Evolutionary conservation across 2,329 filamentous ascomycete species (phyloP), one percentile per base, ranked within the genome.

Genomic region (Pseudogymnoascus pannorum): DNA sequence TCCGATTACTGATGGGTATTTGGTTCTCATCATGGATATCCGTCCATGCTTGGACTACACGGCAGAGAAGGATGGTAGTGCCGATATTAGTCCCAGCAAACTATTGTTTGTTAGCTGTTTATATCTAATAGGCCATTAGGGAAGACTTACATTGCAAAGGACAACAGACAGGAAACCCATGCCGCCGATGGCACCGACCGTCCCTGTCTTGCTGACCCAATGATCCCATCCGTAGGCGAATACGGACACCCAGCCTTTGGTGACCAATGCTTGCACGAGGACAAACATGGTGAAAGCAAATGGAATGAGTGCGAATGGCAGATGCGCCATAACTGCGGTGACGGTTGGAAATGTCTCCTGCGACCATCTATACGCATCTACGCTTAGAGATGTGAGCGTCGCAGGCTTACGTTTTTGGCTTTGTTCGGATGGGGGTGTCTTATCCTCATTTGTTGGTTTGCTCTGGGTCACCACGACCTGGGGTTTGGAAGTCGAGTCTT

Each of bases 81-180:
- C 88, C 87, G 59, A 91, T 91, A 65, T 91, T 91, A 1, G 88
- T 91, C 16, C 88, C 88, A 0, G 88, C 86, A 66, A 90, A 91
- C 86, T 90, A 64, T 24, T 22, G 6, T 48, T 40, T 20, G 8
- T 71, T 61, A 70, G 62, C 51, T 61, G 26, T 57, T n/a, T 38
- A 18, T 31, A 18, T 12, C 1, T 29, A 14, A 11, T 11, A 42
- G 29, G 58, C 11, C 22, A 22, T 26, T 54, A 42, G 31, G 8
- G 48, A 9, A 58, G 57, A 79, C 86, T 78, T 71, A 89, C 87
- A 64, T 91, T 91, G 74, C 86, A 89, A 0, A 91, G 72, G 9
- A 90, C 78, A 0, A 88, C 86, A 0, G 86, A 87, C 0, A 91
- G 72, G 60, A 91, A 89, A 0, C 81, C 87, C 87, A 91, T 91